Evolutionary conservation across 441 rosid genomes (phyloP), one percentile per base, ranked within the genome.

Genomic region (Arabidopsis lyrata): DNA sequence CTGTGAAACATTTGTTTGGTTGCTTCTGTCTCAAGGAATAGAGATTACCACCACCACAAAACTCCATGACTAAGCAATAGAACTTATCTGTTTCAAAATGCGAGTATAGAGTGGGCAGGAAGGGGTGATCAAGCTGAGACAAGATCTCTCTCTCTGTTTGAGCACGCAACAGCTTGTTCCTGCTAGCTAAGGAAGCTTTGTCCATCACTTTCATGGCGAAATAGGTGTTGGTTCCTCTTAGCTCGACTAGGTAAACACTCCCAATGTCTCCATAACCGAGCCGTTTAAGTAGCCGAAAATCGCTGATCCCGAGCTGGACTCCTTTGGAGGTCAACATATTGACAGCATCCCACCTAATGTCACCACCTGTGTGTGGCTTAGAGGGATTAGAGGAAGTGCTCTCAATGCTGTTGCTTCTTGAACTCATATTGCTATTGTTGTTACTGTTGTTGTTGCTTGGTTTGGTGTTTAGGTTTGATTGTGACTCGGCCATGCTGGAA

Each of bases 161-260:
- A 12, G 98, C 93, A 72, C 95, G 80, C 35, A 88, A 79, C 7
- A 93, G 63, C 83, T 93, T 93, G 87, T 93, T 93, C 74, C 97
- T 86, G 58, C 91, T 89, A 12, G 88, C 97, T 49, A 93, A 87
- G 12, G 98, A 92, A 38, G 93, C 91, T 66, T 85, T 90, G 76
- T 92, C 98, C 97, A 92, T 92, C 3, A 92, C 90, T 81, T 93
- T 93, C 93, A 93, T 87, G 10, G 98, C 97, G 36, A 93, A 93
- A 63, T 82, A 62, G 0, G 91, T 77, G 54, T 55, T 82, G 15
- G 90, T 82, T 44, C 96, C 95, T 82, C 86, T 80, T 11, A 93
- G 88, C 67, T 88, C 95, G 34, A 88, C 96, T 1, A 92, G 87
- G 69, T 86, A 89, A 24, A 90, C 95, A 45, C 92, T 90, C 20